Evolutionary conservation across 2,329 filamentous ascomycete species (phyloP), one percentile per base, ranked within the genome.

Genomic region (Fusarium fujikuroi): DNA sequence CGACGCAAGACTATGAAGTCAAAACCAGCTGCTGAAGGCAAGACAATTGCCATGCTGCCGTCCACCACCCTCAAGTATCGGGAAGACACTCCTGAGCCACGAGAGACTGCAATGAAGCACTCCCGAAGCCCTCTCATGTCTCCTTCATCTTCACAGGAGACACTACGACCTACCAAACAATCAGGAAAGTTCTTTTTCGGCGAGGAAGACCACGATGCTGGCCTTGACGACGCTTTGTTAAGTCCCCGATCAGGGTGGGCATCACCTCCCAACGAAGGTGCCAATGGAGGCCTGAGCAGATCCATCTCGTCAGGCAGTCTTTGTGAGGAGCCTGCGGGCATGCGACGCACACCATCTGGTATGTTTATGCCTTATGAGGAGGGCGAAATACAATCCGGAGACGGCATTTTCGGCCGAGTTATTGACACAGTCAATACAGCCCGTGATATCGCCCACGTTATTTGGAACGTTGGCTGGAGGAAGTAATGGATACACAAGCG

Each of bases 341-440:
- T 97, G 86, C 90, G 92, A 70, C 88, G 95, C 75, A 97, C 94
- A 25, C 87, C 91, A 57, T 96, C 94, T 43, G 95, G 94, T 75
- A 97, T 97, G 93, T 92, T 97, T 77, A 95, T 97, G 92, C 93
- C 94, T 12, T 92, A 92, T 76, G 93, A 95, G 75, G 92, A 95
- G 75, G 90, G 90, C 68, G 93, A 94, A 73, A 85, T 82, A 79
- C 87, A 81, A 52, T 84, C 87, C 69, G 89, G 85, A 77, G 85
- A 87, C 58, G 92, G 92, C 52, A 87, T 97, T 62, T 89, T 97
- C 78, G 92, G 93, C 69, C 91, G 92, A 77, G 91, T 97, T 56
- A 90, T 95, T 80, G 93, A 97, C 83, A 95, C 93, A 77, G 89
- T 92, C 82, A 92, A 92, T 82, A 92, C 91, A 57, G 91, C 90